phyloP scores from a whole-genome alignment of 2,329 filamentous ascomycete genomes.

The Diaporthe ilicicola region DNA sequence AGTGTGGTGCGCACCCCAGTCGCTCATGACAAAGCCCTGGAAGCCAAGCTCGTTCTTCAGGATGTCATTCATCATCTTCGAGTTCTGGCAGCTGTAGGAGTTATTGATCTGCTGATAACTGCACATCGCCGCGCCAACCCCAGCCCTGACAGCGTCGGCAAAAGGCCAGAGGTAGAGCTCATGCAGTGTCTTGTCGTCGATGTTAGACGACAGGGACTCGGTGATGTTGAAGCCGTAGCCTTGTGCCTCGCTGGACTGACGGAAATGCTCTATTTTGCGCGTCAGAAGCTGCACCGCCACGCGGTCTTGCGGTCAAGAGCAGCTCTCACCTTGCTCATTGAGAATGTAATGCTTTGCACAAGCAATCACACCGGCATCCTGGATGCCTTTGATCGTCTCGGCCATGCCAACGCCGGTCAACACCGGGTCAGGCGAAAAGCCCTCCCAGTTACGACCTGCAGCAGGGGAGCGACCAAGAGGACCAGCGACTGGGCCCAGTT shows the following conservation, averaged over 20 bases:
- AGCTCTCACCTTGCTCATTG: conserved; percentile 67
- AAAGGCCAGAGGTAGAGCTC: conserved; percentile 73
- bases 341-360: conserved; percentile 78
- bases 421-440: conserved; percentile 76
- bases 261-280: conserved; percentile 69
- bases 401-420: conserved; percentile 76
- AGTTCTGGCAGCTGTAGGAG: conserved; percentile 73
- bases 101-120: conserved; percentile 73
- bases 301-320: background rate
- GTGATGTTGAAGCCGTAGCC: conserved; percentile 70
- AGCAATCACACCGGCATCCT: conserved; percentile 80
- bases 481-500: conserved; percentile 78
- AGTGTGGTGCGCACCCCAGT: conserved; percentile 71
- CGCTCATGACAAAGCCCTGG: conserved; percentile 70
- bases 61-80: conserved; percentile 67
- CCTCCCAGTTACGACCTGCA: conserved; percentile 78
- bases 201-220: conserved; percentile 61
- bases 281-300: conserved; percentile 23
- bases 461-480: conserved; percentile 74
- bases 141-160: conserved; percentile 66
- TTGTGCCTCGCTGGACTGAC: conserved; percentile 64
- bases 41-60: conserved; percentile 73
- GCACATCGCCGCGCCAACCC: conserved; percentile 59
- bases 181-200: conserved; percentile 68
- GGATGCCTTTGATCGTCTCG: conserved; percentile 80